Evolutionary conservation across 2,329 filamentous ascomycete genomes (phyloP), one percentile per base, ranked within the genome.

Genomic region (Calonectria pseudoturangicola): DNA sequence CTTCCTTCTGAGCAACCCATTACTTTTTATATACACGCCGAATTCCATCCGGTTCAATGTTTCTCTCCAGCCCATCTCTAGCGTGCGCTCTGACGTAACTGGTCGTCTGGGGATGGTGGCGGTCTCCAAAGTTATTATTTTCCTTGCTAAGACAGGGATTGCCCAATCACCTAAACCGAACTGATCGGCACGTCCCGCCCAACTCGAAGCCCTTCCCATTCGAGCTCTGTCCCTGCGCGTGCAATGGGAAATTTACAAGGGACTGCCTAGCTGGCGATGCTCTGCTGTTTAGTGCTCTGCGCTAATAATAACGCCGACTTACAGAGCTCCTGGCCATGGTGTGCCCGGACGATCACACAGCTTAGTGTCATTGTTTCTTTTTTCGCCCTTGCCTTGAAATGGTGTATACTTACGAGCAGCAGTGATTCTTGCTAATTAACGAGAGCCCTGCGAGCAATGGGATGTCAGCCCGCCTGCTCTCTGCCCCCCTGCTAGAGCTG

Each of bases 51-150:
- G 21, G 18, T 41, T 39, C 54, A 60, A 60, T 60, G 54, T 43
- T 36, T 60, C 13, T 60, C 33, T 60, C 36, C 21, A 27, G 28
- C 12, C 33, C 18, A 21, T 25, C 54, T 41, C 36, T 60, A 41
- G 54, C 54, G 54, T 60, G 54, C 54, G 54, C 54, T 43, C 54
- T 60, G 54, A 60, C 54, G 54, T 60, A 60, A 41, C 33, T 60
- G 54, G 54, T 60, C 7, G 54, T 39, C 54, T 41, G 54, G 18
- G 18, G 30, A 15, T 41, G 33, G 54, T 60, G 54, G 54, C 33
- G 54, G 33, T 39, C 54, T 15, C 54, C 33, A 60, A 60, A 25
- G 33, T 41, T 41, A 28, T 30, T 51, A 36, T 25, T 41, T 28
- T 28, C 10, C 18, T 25, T 60, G 36, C 54, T 41, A 21, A 60